These are phyloP conservation scores for Wickerhamomyces subpelliculosus DNA, from an alignment of 805 yeast species.

Conservation along the genomic window DNA sequence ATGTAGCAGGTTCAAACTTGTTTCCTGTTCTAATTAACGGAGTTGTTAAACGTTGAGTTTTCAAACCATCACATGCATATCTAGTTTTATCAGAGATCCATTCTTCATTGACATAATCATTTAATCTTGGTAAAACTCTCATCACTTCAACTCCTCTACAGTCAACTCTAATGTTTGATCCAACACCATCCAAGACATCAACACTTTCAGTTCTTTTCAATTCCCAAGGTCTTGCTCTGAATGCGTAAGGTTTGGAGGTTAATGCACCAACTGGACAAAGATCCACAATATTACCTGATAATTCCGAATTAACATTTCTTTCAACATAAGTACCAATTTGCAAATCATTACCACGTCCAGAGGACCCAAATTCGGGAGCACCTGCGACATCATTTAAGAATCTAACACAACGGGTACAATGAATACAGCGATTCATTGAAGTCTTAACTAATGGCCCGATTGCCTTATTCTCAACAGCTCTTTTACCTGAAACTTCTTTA, in stretches of 20 bases:
- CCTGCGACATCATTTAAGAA: slow-evolving; percentile 90
- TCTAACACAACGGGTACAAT: slow-evolving; percentile 87
- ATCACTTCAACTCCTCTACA: slow-evolving; percentile 82
- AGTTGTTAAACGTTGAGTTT: slow-evolving; percentile 77
- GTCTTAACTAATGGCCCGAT: slow-evolving; percentile 87
- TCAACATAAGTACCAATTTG: slow-evolving; percentile 88
- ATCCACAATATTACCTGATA: slow-evolving; percentile 83
- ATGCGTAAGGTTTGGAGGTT: slow-evolving; percentile 87
- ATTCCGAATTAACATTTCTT: slow-evolving; percentile 75
- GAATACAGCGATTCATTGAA: slow-evolving; percentile 88
- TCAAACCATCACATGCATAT: slow-evolving; percentile 79
- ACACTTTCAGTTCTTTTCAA: slow-evolving; percentile 81
- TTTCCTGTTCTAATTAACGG: slow-evolving; percentile 71
- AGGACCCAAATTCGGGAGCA: slow-evolving; percentile 82
- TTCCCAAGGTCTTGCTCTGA: slow-evolving; percentile 91
- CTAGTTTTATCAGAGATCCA: slow-evolving; percentile 88
- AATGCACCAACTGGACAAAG: slow-evolving; percentile 91
- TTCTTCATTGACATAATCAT: slow-evolving; percentile 84
- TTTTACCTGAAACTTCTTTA: slow-evolving; percentile 72
- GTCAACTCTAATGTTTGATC: slow-evolving; percentile 79
- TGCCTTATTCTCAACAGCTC: slow-evolving; percentile 88
- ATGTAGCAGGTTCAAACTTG: slow-evolving; percentile 65
- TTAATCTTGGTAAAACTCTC: slow-evolving; percentile 80
- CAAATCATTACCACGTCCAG: slow-evolving; percentile 89
- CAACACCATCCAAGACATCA: slow-evolving; percentile 79